phyloP scores from a whole-genome alignment of 495 filamentous ascomycete species.

The Penicillium manginii region DNA sequence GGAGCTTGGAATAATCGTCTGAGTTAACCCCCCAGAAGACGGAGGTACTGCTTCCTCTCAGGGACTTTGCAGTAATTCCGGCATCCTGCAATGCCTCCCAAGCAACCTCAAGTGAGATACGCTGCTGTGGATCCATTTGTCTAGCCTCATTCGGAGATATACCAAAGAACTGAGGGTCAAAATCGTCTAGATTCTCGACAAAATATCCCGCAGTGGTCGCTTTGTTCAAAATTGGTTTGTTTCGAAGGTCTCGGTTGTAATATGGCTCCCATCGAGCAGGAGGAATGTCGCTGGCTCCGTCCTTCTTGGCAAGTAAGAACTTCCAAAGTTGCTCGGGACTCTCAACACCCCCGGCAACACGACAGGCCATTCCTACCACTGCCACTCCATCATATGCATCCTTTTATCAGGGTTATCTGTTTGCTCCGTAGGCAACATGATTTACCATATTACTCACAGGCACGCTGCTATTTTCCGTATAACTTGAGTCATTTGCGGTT shows the following conservation, averaged over 20 bases:
- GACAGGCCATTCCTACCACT: too few species aligned
- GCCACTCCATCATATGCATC: too few species aligned
- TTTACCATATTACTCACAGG: too few species aligned
- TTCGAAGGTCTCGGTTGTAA: neutral
- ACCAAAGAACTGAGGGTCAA: slow-evolving; percentile 32
- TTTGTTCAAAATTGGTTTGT: neutral
- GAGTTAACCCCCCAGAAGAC: slow-evolving; percentile 52
- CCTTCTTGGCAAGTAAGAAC: too few species aligned
- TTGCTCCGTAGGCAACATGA: too few species aligned
- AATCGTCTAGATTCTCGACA: slow-evolving; percentile 36
- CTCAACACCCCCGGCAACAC: too few species aligned
- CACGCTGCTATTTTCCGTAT: too few species aligned
- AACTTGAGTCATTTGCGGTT: too few species aligned
- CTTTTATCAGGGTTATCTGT: too few species aligned
- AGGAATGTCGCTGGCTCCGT: too few species aligned
- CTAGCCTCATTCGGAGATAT: neutral
- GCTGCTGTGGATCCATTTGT: slow-evolving; percentile 16
- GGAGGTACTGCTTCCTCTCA: slow-evolving; percentile 43
- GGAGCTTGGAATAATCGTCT: slow-evolving; percentile 36
- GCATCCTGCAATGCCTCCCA: slow-evolving; percentile 35
- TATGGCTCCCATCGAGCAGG: neutral
- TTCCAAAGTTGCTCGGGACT: too few species aligned
- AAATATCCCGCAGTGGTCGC: slow-evolving; percentile 46
- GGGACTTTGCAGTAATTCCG: slow-evolving; percentile 39
- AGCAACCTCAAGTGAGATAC: slow-evolving; percentile 25